Base-by-base conservation (phyloP, 2,329 filamentous ascomycete species). In the Aureobasidium vineae region DNA sequence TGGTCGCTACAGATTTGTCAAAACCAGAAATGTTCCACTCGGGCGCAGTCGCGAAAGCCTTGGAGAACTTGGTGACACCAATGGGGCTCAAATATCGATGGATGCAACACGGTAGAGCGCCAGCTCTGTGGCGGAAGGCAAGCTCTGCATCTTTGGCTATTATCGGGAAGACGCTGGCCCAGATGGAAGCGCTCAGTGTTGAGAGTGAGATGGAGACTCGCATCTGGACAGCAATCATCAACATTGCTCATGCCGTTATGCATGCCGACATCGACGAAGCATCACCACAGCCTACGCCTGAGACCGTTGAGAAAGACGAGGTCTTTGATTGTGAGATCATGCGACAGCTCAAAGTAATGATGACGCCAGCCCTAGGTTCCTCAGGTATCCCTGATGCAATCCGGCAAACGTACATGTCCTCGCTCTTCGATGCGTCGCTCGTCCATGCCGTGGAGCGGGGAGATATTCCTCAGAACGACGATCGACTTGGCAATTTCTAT, bases 31-130 rank as follows among this genome's bases (percentile, higher is more conserved):
- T 96, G 0, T 92, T 93, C 72, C 80, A 79, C 1, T 87, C 86
- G 52, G 87, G 87, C 1, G 87, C 91, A 0, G 82, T 96, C 28
- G 77, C 85, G 1, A 81, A 83, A 7, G 86, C 87, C 0, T 76
- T 98, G 5, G 80, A 83, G 4, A 88, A 90, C 28, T 81, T 98
- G 1, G 83, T 84, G 19, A 85, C 82, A 54, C 87, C 92, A 0
- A 88, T 98, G 61, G 77, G 82, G 2, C 84, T 92, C 28, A 98
- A 97, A 74, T 98, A 98, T 75, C 81, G 82, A 53, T 96, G 92
- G 78, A 81, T 85, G 5, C 85, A 88, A 16, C 84, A 87, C 66
- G 91, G 90, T 19, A 92, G 89, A 73, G 85, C 86, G 16, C 81
- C 84, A 0, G 84, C 87, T 61, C 84, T 93, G 0, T 99, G 95